These are phyloP conservation scores for Dillenia turbinata DNA, from an alignment of 164 flowering plant species.

Conservation along the genomic window DNA sequence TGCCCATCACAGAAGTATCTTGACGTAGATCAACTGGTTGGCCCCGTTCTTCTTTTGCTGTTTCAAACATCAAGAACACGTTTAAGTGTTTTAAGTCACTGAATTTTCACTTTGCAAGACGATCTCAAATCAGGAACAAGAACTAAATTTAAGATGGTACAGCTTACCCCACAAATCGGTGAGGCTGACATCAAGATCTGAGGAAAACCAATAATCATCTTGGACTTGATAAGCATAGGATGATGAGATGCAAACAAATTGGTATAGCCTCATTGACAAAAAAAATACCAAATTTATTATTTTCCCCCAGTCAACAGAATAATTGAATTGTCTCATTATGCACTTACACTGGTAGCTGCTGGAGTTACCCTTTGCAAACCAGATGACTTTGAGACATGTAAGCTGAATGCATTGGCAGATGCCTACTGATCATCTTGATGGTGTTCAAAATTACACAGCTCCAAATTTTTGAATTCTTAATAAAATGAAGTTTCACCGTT, in stretches of 20 bases:
- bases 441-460: slow-evolving; percentile 11
- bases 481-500: slow-evolving; percentile 10
- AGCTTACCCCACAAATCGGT: slow-evolving; percentile 50
- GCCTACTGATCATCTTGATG: slow-evolving; percentile 10
- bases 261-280: neutral
- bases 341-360: slow-evolving; percentile 38
- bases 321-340: neutral
- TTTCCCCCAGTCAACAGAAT: neutral
- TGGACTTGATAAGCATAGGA: slow-evolving; percentile 33
- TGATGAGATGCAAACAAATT: slow-evolving; percentile 2
- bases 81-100: neutral
- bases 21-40: slow-evolving; percentile 9
- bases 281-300: neutral
- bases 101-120: neutral
- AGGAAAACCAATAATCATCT: slow-evolving; percentile 66
- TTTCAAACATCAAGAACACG: neutral
- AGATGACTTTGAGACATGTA: slow-evolving; percentile 6
- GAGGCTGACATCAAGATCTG: slow-evolving; percentile 46
- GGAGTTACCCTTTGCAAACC: slow-evolving; percentile 53
- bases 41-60: slow-evolving; percentile 18
- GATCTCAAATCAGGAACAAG: too few relatives aligned
- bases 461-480: slow-evolving; percentile 5
- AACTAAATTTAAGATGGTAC: too few relatives aligned
- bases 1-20: slow-evolving; percentile 1
- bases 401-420: slow-evolving; percentile 14